Conservation (phyloP, 345 rosid species). For the Salix dunnii region DNA sequence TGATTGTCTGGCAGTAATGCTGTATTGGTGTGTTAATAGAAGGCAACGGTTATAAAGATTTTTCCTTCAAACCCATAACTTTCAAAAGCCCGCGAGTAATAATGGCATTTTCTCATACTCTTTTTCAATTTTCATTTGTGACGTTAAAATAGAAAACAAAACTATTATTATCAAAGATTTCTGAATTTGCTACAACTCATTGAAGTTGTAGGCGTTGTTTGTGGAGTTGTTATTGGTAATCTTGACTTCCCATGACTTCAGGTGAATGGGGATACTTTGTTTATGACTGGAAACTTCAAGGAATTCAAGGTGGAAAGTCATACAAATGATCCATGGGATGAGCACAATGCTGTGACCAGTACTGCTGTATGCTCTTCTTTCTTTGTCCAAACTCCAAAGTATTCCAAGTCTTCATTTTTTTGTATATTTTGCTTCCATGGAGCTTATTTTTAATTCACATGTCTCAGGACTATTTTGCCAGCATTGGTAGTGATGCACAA, state of each 20-base stretch:
- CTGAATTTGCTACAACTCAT: background rate
- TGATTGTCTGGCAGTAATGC: background rate
- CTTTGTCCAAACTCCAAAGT: background rate
- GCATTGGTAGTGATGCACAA: conserved; percentile 60
- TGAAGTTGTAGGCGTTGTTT: background rate
- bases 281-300: conserved; percentile 79
- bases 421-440: background rate
- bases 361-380: conserved; percentile 62
- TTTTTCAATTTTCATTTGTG: background rate
- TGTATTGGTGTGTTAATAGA: background rate
- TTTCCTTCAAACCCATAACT: background rate
- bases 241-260: conserved; percentile 26
- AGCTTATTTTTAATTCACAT: conserved; percentile 20
- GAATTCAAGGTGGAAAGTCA: conserved; percentile 81
- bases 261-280: conserved; percentile 95
- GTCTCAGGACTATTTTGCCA: conserved; percentile 86
- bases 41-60: background rate
- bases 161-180: background rate
- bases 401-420: background rate
- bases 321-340: conserved; percentile 71
- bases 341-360: conserved; percentile 69
- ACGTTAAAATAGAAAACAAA: background rate
- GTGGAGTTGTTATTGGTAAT: conserved; percentile 8
- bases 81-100: background rate
- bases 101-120: background rate